Evolutionary conservation across 805 yeast genomes (phyloP).

Genomic region (Teunomyces cretensis): DNA sequence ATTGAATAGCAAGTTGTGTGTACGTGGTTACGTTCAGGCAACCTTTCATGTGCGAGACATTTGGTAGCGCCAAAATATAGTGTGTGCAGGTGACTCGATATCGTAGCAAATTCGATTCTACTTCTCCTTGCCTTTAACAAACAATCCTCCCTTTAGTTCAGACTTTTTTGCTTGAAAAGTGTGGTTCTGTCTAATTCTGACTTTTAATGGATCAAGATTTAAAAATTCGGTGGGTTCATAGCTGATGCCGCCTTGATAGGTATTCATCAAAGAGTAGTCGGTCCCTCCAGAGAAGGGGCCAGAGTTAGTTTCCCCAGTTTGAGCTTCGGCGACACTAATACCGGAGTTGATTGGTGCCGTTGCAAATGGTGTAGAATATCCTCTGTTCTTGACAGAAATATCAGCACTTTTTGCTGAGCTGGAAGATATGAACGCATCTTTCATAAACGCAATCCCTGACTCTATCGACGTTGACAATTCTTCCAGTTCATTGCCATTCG

Average conservation of each 20-base stretch:
- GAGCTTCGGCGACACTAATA: not conserved
- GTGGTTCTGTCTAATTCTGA: not conserved
- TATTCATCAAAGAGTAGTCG: not conserved
- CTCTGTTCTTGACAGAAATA: not conserved
- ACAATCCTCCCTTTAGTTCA: not conserved
- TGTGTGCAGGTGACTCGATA: not conserved
- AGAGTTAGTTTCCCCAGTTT: not conserved
- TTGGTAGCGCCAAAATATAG: not conserved
- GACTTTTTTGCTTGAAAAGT: not conserved
- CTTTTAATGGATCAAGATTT: slow-evolving; percentile 6
- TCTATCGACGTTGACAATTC: not conserved
- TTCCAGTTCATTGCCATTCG: not conserved
- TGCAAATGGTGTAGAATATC: not conserved
- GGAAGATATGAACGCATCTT: not conserved
- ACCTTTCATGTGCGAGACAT: not conserved
- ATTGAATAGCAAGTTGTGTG: not conserved
- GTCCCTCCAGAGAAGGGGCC: not conserved
- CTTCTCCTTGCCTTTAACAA: not conserved
- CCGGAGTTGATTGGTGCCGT: not conserved
- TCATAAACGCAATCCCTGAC: not conserved
- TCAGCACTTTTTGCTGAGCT: not conserved
- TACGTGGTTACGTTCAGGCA: not conserved
- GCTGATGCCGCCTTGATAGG: not conserved
- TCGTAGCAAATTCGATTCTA: not conserved
- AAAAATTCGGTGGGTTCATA: slow-evolving; percentile 8